phyloP scores from a whole-genome alignment of 208 protist species.

The Trypanosoma boissoni region DNA sequence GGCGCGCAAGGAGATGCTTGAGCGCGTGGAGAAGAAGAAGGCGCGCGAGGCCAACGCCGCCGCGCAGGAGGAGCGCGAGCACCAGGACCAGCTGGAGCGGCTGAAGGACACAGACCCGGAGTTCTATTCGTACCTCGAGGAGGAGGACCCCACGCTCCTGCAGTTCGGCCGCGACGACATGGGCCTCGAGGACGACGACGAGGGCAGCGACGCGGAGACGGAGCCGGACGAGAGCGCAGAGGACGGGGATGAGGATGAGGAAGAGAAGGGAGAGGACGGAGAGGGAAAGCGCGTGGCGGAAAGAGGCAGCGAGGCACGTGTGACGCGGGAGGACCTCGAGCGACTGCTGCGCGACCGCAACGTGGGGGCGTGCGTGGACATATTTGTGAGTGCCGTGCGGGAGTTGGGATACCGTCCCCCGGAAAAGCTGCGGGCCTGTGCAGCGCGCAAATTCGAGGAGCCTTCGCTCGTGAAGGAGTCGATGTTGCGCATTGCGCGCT shows the following conservation, averaged over 20 bases:
- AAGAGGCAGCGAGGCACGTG: conserved; percentile 24
- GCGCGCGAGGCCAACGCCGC: conserved; percentile 59
- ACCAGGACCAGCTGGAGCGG: conserved; percentile 83
- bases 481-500: conserved; percentile 62
- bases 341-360: conserved; percentile 37
- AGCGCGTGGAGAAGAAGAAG: conserved; percentile 79
- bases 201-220: conserved; percentile 64
- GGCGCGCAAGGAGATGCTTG: conserved; percentile 85
- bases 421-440: conserved; percentile 58
- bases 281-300: conserved; percentile 15
- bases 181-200: conserved; percentile 67
- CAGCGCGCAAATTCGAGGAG: conserved; percentile 86
- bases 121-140: conserved; percentile 89
- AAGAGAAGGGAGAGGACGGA: conserved; percentile 29
- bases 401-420: conserved; percentile 75
- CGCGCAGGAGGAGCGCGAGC: conserved; percentile 79
- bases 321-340: conserved; percentile 56
- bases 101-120: conserved; percentile 89
- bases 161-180: conserved; percentile 85
- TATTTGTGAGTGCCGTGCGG: conserved; percentile 77
- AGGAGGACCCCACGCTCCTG: conserved; percentile 84
- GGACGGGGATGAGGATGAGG: conserved; percentile 28
- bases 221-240: conserved; percentile 79
- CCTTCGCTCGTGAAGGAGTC: conserved; percentile 86
- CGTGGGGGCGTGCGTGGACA: conserved; percentile 57